Percentiles rank a stretch among this genome's conserved stretches.
Evolutionary conservation across 768 basidiomycete genomes (phyloP).

Genomic region (Saitozyma podzolica): DNA sequence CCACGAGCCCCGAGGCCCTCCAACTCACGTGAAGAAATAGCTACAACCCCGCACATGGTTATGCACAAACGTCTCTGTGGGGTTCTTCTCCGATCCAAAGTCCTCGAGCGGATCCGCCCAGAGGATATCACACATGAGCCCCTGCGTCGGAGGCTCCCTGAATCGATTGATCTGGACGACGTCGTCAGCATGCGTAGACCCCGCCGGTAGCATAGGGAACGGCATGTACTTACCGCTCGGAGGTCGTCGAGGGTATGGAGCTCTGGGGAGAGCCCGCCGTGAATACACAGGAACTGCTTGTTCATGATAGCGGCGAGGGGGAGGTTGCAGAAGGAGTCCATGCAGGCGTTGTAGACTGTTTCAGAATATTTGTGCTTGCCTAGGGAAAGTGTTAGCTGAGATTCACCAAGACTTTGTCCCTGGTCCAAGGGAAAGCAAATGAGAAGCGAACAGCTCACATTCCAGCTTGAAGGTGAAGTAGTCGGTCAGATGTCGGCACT

Average conservation of each 20-base stretch:
- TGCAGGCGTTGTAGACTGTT: slow-evolving; percentile 92
- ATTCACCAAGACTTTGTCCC: neutral
- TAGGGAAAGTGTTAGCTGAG: slow-evolving; percentile 48
- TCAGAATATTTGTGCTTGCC: slow-evolving; percentile 99
- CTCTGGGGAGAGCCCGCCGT: slow-evolving; percentile 94
- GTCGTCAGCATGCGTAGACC: neutral
- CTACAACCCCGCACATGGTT: slow-evolving; percentile 97
- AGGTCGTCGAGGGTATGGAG: slow-evolving; percentile 94
- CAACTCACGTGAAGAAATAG: slow-evolving; percentile 88
- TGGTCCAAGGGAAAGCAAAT: neutral
- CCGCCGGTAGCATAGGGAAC: neutral
- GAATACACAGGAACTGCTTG: slow-evolving; percentile 98
- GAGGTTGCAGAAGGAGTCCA: slow-evolving; percentile 94
- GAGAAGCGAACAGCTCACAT: slow-evolving; percentile 62
- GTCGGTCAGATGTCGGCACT: slow-evolving; percentile 96
- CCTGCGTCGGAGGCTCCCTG: slow-evolving; percentile 95
- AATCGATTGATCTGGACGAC: slow-evolving; percentile 82
- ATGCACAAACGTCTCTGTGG: slow-evolving; percentile 81
- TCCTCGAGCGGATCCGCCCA: slow-evolving; percentile 99
- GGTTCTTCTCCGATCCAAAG: slow-evolving; percentile 88
- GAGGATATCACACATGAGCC: slow-evolving; percentile 96
- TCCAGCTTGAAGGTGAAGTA: slow-evolving; percentile 99
- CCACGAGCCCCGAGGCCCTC: neutral
- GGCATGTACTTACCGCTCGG: slow-evolving; percentile 63
- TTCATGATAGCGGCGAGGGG: slow-evolving; percentile 98